These are phyloP conservation scores for Taphrina sp. DNA, from an alignment of 1,139 yeast genomes.

Conservation along the genomic window DNA sequence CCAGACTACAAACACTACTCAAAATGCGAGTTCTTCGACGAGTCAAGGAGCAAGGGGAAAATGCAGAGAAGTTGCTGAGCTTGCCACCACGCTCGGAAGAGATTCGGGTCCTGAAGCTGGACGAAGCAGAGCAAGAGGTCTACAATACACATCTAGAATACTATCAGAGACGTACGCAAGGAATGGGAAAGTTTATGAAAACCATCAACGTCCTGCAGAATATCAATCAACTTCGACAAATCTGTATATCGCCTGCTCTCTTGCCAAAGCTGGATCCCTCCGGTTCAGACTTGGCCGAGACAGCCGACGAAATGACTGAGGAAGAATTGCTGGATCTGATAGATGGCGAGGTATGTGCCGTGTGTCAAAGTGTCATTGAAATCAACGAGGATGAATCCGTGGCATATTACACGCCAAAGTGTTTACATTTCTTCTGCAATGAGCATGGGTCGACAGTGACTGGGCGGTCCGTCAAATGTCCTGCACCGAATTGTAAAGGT, in stretches of 20 bases:
- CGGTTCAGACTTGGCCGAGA: not conserved
- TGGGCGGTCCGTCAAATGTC: slow-evolving; percentile 3
- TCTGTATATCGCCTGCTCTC: slow-evolving; percentile 19
- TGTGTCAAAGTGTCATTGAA: slow-evolving; percentile 27
- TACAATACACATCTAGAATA: slow-evolving; percentile 30
- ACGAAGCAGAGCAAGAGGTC: slow-evolving; percentile 45
- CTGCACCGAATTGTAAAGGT: slow-evolving; percentile 15
- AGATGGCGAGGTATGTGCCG: slow-evolving; percentile 17
- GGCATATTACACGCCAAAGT: slow-evolving; percentile 18
- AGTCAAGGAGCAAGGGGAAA: slow-evolving; percentile 56
- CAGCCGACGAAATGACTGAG: not conserved
- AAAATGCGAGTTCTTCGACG: slow-evolving; percentile 77
- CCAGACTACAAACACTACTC: slow-evolving; percentile 67
- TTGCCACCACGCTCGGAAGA: slow-evolving; percentile 72
- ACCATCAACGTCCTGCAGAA: slow-evolving; percentile 26
- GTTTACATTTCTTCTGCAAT: slow-evolving; percentile 21
- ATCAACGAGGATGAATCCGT: slow-evolving; percentile 15
- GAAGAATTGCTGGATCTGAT: slow-evolving; percentile 12
- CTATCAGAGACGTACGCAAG: slow-evolving; percentile 25
- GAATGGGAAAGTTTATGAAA: slow-evolving; percentile 21
- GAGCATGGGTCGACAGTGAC: slow-evolving; percentile 14
- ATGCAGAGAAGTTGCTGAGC: slow-evolving; percentile 66
- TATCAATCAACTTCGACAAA: slow-evolving; percentile 30
- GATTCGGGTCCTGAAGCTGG: slow-evolving; percentile 65
- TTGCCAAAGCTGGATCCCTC: slow-evolving; percentile 16